A percentile compares a stretch with the other conserved stretches of the same genome.
phyloP scores from a whole-genome alignment of 495 filamentous ascomycete genomes.

The Penicillium fimorum region DNA sequence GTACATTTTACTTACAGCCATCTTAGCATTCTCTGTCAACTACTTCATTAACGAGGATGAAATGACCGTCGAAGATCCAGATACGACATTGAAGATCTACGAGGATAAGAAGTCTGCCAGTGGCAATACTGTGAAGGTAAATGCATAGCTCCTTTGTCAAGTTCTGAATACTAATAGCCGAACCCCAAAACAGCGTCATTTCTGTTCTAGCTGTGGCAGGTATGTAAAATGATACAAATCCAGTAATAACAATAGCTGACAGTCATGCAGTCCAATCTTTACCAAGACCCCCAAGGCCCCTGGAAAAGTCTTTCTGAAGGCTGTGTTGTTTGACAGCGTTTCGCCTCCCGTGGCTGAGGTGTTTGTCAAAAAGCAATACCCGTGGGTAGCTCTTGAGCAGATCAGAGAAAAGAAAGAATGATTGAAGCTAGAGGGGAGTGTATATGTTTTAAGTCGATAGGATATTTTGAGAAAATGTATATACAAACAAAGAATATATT shows the following conservation, averaged over 20 bases:
- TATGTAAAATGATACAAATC: neutral
- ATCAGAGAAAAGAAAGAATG: neutral
- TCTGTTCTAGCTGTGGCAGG: conserved; percentile 35
- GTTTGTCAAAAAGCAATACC: conserved; percentile 18
- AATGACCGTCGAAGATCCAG: conserved; percentile 24
- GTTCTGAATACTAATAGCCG: conserved; percentile 1
- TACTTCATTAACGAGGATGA: conserved; percentile 21
- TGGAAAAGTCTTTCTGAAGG: conserved; percentile 30
- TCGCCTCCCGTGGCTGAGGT: conserved; percentile 15
- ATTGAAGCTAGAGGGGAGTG: neutral
- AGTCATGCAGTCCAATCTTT: conserved; percentile 12
- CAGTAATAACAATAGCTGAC: neutral
- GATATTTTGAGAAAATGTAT: neutral
- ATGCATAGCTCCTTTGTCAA: neutral
- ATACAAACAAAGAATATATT: neutral
- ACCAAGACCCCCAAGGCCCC: conserved; percentile 19
- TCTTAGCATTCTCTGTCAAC: conserved; percentile 29
- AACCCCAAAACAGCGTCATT: conserved; percentile 19
- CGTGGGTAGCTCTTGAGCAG: conserved; percentile 8
- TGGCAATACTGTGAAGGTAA: conserved; percentile 21
- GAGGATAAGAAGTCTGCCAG: conserved; percentile 19
- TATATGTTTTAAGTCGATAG: neutral
- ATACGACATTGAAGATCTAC: conserved; percentile 12
- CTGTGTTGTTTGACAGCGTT: conserved; percentile 24
- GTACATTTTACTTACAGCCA: neutral